A percentile compares a stretch with the other conserved stretches of the same genome.
phyloP scores from a whole-genome alignment of 106 monocot species.

The Dendrobium chrysotoxum region DNA sequence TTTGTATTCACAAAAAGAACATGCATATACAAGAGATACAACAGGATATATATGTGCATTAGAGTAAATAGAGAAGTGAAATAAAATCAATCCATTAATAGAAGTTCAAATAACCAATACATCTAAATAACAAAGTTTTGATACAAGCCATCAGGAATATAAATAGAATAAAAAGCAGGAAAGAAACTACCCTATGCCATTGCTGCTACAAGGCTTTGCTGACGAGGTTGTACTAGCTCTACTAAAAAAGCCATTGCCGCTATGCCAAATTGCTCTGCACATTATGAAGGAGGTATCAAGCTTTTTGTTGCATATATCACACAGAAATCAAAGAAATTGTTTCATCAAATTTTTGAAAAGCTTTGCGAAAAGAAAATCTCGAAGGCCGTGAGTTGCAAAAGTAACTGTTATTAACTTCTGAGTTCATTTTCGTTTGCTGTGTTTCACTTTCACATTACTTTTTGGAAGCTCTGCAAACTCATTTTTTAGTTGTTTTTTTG shows the following conservation, averaged over 20 bases:
- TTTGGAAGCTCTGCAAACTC: neutral
- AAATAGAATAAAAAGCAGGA: too few species aligned
- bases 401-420: neutral
- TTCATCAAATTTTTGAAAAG: neutral
- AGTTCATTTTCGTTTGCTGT: neutral
- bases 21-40: too few species aligned
- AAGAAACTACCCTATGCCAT: too few species aligned
- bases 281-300: neutral
- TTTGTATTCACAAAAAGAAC: too few species aligned
- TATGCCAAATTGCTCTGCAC: neutral
- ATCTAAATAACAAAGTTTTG: too few species aligned
- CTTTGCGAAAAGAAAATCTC: neutral
- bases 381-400: neutral
- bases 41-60: too few species aligned
- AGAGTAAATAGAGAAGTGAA: too few species aligned
- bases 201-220: neutral
- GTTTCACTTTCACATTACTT: neutral
- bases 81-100: too few species aligned
- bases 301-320: neutral
- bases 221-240: neutral
- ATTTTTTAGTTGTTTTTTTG: neutral
- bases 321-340: neutral
- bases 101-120: too few species aligned
- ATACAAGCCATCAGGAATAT: too few species aligned
- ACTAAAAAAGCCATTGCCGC: too few species aligned